Base-by-base conservation (phyloP, 106 monocot genomes). In the Ottelia alismoides region DNA sequence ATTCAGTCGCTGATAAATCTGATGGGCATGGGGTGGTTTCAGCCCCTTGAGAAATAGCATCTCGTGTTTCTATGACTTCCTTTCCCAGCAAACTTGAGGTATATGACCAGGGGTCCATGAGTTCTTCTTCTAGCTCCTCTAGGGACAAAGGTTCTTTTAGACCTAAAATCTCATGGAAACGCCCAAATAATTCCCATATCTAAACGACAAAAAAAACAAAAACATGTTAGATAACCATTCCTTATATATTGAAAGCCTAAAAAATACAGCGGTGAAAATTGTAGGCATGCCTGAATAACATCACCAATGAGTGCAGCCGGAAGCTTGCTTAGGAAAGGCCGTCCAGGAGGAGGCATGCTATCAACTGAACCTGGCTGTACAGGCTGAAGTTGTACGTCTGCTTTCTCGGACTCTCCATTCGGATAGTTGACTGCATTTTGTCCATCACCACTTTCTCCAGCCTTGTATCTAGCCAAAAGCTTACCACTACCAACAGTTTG, bases 141-240 rank as follows among this genome's bases (percentile, higher is more conserved):
- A 82, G 70, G 28, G 75, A 65, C 21, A 83, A 65, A 66, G 81
- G 55, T 64, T 81, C 85, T 56, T 77, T 79, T 4, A 98, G 74
- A 43, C 79, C 98, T 66, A 98, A 70, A 58, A 79, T 45, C 27
- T 85, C 98, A 77, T 79, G 57, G 62, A 98, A 98, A 45, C 98
- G 85, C 54, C 82, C 79, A 12, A 90, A 67, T 18, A 85, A 77
- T 46, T 98, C 98, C 90, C 85, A 86, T 70, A 98, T 77, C 98
- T 98, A 32, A 57, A 20, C n/a, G 40, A 59, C 45, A 44, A 49
- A 51, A 22, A 29, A 35, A 65, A 61, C 9, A 61, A 28, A 27
- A 18, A 22, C 32, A 25, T 30, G 35, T 45, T 31, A 65, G 30
- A 25, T 49, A 31, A 27, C 35, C 22, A 73, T 23, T 22, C 22